Evolutionary conservation across 2,329 filamentous ascomycete species (phyloP), one percentile per base, ranked within the genome.

Genomic region (Diaporthe batatas): DNA sequence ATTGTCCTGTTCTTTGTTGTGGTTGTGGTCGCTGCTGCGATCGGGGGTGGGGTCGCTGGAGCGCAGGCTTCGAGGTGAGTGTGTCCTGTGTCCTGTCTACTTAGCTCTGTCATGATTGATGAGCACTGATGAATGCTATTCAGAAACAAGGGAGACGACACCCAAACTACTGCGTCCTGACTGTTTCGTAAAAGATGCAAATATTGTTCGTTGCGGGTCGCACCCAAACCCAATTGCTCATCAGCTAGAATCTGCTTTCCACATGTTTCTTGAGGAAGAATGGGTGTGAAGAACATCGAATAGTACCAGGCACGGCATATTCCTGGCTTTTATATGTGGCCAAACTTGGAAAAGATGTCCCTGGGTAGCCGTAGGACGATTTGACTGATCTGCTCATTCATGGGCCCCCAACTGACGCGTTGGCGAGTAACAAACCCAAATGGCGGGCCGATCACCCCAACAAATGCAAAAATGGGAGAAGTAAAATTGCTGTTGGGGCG

Each of bases 1-100:
- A 32, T 73, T 0, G 42, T 73, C 1, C 18, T 72, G 25, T 73
- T 73, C 47, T 62, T 73, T 21, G 16, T 68, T 21, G 64, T 73
- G 3, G 72, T 73, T 18, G 25, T 73, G 14, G 23, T 73, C 0
- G 72, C 69, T 8, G 72, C 72, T 23, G 72, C 62, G 16, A 47
- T 72, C 3, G 72, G 62, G 2, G 72, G 72, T 21, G 72, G 72
- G 5, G 69, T 72, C 11, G 72, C 62, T 36, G 62, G 62, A 0
- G 23, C 62, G n/a, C 44, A 67, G 62, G 62, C 62, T 49, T 67
- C 47, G 62, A 67, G 11, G 62, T 67, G 32, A 67, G 62, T 49
- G 1, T 23, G 7, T 2, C 1, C 8, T 21, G 23, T 2, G n/a
- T 67, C 7, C 16, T 53, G 14, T 25, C 5, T 3, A 10, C 21